phyloP scores from a whole-genome alignment of 345 rosid species.

The Lepidium sativum region DNA sequence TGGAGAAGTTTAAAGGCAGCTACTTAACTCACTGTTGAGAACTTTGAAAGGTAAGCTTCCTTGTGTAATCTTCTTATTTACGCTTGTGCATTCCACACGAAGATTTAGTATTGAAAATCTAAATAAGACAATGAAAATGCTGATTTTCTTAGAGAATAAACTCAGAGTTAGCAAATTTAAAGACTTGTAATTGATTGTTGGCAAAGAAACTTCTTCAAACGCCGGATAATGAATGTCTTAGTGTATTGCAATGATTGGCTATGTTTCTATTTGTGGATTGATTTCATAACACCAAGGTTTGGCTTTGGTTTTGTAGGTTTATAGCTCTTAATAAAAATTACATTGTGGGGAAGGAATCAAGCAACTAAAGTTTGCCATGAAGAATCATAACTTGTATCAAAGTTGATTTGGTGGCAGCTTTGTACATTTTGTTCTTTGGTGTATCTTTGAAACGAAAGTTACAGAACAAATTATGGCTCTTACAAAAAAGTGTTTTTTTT shows the following conservation, averaged over 20 bases:
- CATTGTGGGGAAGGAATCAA: background rate
- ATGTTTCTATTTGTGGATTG: background rate
- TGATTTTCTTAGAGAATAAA: too few relatives aligned
- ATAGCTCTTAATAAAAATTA: background rate
- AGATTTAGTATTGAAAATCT: too few relatives aligned
- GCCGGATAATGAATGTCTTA: too few relatives aligned
- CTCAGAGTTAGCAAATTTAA: too few relatives aligned
- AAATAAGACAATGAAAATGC: too few relatives aligned
- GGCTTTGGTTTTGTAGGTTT: slow-evolving; percentile 5
- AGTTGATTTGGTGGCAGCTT: background rate
- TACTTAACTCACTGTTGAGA: slow-evolving; percentile 27
- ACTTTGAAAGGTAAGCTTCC: slow-evolving; percentile 33
- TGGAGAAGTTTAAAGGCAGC: slow-evolving; percentile 31
- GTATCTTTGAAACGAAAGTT: background rate
- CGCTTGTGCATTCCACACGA: background rate
- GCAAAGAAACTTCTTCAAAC: too few relatives aligned
- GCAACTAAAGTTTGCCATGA: background rate
- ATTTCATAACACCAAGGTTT: background rate
- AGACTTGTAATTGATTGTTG: too few relatives aligned
- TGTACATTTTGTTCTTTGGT: slow-evolving; percentile 4
- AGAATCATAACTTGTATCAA: background rate
- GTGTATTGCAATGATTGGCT: background rate
- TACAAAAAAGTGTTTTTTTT: too few relatives aligned
- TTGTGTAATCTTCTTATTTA: background rate
- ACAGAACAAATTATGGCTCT: background rate